Evolutionary conservation across 2,329 filamentous ascomycete genomes (phyloP).

Genomic region (Fusarium anthophilum): DNA sequence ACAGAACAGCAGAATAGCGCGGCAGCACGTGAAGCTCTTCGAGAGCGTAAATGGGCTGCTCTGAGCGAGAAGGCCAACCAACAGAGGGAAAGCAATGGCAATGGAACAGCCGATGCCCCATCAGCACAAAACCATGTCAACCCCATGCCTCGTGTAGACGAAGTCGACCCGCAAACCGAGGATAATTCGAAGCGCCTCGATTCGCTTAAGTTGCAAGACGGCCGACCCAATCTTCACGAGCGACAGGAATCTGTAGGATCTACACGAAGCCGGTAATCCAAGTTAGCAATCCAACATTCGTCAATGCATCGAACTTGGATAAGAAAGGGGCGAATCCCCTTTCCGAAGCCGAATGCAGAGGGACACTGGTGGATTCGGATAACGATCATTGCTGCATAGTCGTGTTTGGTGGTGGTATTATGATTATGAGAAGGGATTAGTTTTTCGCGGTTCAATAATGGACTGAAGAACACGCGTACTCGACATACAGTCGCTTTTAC

Average conservation of each 20-base stretch:
- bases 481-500: slow-evolving; percentile 28
- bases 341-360: slow-evolving; percentile 12
- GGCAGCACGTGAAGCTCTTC: slow-evolving; percentile 80
- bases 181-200: slow-evolving; percentile 89
- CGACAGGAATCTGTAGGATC: slow-evolving; percentile 69
- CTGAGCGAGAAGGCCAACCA: slow-evolving; percentile 82
- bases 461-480: slow-evolving; percentile 33
- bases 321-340: slow-evolving; percentile 3
- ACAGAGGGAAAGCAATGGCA: slow-evolving; percentile 59
- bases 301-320: slow-evolving; percentile 18
- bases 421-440: slow-evolving; percentile 34
- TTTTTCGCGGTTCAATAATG: slow-evolving; percentile 36
- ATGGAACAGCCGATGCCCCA: slow-evolving; percentile 42
- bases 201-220: slow-evolving; percentile 89
- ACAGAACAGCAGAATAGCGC: slow-evolving; percentile 95
- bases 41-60: slow-evolving; percentile 89
- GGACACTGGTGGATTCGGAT: slow-evolving; percentile 1
- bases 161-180: slow-evolving; percentile 80
- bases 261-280: slow-evolving; percentile 59
- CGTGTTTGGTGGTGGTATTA: slow-evolving; percentile 24
- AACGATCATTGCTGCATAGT: slow-evolving; percentile 29
- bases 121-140: slow-evolving; percentile 50
- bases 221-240: slow-evolving; percentile 64
- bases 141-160: slow-evolving; percentile 68
- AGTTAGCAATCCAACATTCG: slow-evolving; percentile 6